phyloP scores from a whole-genome alignment of 306 rosid genomes.

The Cucumis sativus region DNA sequence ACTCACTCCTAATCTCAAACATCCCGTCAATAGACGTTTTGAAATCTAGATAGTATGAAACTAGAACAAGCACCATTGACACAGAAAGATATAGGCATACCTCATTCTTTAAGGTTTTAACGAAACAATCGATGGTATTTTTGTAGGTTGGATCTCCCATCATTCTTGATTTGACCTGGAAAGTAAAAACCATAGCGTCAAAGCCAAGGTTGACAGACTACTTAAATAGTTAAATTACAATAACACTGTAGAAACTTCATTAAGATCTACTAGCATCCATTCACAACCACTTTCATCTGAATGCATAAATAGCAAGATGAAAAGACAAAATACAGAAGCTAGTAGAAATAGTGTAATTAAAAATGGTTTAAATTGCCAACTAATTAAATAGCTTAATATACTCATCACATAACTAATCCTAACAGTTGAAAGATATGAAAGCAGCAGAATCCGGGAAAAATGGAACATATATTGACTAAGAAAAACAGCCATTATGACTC shows the following conservation, averaged over 20 bases:
- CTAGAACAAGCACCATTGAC: not conserved
- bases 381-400: not conserved
- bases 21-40: not conserved
- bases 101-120: conserved; percentile 78
- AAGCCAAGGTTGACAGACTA: conserved; percentile 20
- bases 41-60: not conserved
- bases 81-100: conserved; percentile 29
- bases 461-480: not conserved
- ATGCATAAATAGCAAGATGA: not conserved
- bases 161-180: conserved; percentile 95
- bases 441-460: not conserved
- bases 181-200: conserved; percentile 19
- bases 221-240: conserved; percentile 15
- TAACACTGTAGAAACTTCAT: conserved; percentile 11
- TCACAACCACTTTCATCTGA: not conserved
- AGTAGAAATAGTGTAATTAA: not conserved
- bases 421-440: not conserved
- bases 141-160: conserved; percentile 95
- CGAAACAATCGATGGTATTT: conserved; percentile 74
- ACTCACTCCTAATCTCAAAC: too few species aligned
- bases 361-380: not conserved
- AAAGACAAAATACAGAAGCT: not conserved
- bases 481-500: not conserved
- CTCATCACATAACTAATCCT: not conserved
- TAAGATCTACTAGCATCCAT: conserved; percentile 18